Evolutionary conservation across 129 eudicot genomes (phyloP), one percentile per base, ranked within the genome.

Genomic region (Chrysanthemum lavandulifolium): DNA sequence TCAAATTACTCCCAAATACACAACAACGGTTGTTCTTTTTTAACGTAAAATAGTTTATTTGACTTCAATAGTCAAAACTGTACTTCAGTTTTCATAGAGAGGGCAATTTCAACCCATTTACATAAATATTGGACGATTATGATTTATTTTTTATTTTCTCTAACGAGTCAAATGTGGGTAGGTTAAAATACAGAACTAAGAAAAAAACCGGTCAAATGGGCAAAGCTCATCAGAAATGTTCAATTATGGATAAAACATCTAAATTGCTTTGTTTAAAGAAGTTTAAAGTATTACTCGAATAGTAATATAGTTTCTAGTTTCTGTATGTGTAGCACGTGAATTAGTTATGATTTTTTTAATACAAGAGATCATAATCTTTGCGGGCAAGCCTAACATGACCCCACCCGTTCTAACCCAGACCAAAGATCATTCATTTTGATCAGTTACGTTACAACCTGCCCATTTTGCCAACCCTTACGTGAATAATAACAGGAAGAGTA

Each of bases 171-270:
- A 23, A 2, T 23, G n/a, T 10, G 65, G 65, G 23, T 10, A 60
- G 10, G 15, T 25, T 60, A 60, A 3, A 21, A 25, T 13, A 60
- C 29, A 9, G 0, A 16, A 56, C 23, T 16, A 56, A 56, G 61
- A 56, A 56, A 56, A 21, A 56, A 56, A 56, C 10, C 4, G 61
- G 61, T 56, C 61, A 14, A 60, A 60, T 23, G 65, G 65, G 43
- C 16, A 25, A 25, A 60, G 29, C 33, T 25, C 36, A 16, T 16
- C 27, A 16, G 27, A 56, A 14, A 16, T 56, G 13, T 16, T 56
- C 23, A 6, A 18, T 13, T 16, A 56, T n/a, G 61, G 23, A 56
- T 16, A 23, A 11, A 56, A 16, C 43, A 13, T 25, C 16, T 25
- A 60, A 60, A 60, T 60, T 2, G n/a, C 13, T 23, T 25, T 23